Evolutionary conservation across 257 asterid genomes (phyloP).

Genomic region (Henckelia pumila): DNA sequence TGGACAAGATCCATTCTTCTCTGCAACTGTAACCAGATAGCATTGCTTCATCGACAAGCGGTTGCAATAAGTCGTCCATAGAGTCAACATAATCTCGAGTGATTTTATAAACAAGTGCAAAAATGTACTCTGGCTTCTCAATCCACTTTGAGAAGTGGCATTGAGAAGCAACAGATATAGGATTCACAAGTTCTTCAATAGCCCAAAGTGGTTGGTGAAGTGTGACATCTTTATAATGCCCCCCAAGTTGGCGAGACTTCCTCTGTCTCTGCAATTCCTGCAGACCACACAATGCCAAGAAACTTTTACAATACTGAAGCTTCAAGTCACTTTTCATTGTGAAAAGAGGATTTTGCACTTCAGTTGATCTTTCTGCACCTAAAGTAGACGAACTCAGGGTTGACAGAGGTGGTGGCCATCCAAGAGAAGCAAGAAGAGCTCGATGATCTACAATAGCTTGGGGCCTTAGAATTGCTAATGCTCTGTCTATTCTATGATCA

Average conservation of each 20-base stretch:
- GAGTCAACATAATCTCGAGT: constrained; percentile 92
- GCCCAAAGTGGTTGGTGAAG: constrained; percentile 94
- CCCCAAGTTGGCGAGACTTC: constrained; percentile 79
- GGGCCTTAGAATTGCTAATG: constrained; percentile 88
- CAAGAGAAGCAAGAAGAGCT: constrained; percentile 84
- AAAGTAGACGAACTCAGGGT: constrained; percentile 50
- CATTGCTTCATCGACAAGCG: constrained; percentile 89
- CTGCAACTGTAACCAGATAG: constrained; percentile 94
- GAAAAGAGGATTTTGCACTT: constrained; percentile 70
- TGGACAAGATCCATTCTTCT: constrained; percentile 96
- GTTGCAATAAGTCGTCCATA: constrained; percentile 92
- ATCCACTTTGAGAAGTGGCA: constrained; percentile 87
- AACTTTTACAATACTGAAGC: constrained; percentile 73
- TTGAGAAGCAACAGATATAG: constrained; percentile 73
- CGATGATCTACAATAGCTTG: constrained; percentile 97
- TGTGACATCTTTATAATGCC: constrained; percentile 44
- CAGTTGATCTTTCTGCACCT: constrained; percentile 43
- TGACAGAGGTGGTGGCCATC: constrained; percentile 94
- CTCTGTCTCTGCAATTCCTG: constrained; percentile 89
- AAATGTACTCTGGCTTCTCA: constrained; percentile 86
- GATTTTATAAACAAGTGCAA: constrained; percentile 83
- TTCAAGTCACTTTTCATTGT: constrained; percentile 79
- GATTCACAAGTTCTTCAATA: constrained; percentile 95
- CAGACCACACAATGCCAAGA: constrained; percentile 80
- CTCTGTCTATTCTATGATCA: constrained; percentile 95